phyloP scores from a whole-genome alignment of 1,284 basidiomycete genomes.

The Trametes sp. region DNA sequence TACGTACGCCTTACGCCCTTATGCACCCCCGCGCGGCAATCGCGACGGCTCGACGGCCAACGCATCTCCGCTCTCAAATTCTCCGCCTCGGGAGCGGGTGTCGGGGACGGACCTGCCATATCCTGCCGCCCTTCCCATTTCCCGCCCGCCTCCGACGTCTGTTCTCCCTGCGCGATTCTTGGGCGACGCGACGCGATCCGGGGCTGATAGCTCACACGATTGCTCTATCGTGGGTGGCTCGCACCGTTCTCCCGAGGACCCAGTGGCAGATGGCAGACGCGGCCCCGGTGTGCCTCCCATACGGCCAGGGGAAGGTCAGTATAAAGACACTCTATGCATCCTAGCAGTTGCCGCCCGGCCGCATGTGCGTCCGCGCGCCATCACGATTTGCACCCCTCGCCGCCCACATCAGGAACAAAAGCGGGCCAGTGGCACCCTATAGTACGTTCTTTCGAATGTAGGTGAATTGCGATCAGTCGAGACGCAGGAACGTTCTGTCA shows the following conservation, averaged over 20 bases:
- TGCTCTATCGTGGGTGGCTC: neutral
- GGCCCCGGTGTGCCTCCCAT: too few species aligned
- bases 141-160: neutral
- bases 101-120: slow-evolving; percentile 3
- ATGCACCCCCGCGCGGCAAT: slow-evolving; percentile 3
- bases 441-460: neutral
- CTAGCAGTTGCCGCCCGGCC: neutral
- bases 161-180: neutral
- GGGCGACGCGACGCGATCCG: neutral
- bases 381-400: neutral
- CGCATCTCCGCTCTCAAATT: slow-evolving; percentile 6
- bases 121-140: neutral
- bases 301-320: too few species aligned
- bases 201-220: neutral
- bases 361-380: neutral
- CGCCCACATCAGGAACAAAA: neutral
- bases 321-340: neutral
- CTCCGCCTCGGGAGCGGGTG: too few species aligned
- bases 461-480: neutral
- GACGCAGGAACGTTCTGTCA: neutral
- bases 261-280: too few species aligned
- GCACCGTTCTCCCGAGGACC: neutral
- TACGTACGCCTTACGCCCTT: neutral
- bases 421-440: neutral
- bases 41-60: neutral